Percentiles rank a stretch among this genome's conserved stretches.
Evolutionary conservation across 202 grass and related monocot species (phyloP).

Genomic region (Dendrocalamus latiflorus): DNA sequence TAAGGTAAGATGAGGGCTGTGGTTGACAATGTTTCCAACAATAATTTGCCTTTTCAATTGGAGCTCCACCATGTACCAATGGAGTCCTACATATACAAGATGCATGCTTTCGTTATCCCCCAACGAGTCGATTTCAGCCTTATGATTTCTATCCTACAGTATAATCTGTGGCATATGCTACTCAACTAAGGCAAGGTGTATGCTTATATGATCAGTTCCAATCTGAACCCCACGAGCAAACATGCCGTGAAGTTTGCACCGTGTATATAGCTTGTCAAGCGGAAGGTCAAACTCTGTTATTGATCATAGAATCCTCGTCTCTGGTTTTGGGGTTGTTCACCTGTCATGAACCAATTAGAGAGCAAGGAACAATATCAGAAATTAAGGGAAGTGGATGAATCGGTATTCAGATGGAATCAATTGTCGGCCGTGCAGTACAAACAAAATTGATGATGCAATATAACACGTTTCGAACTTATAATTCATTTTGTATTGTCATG

Average conservation of each 20-base stretch:
- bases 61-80: not conserved
- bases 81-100: slow-evolving; percentile 30
- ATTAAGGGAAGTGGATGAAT: not conserved
- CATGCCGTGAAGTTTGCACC: not conserved
- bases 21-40: not conserved
- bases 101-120: not conserved
- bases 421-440: not conserved
- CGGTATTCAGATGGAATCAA: not conserved
- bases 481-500: not conserved
- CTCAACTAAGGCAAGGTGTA: slow-evolving; percentile 6
- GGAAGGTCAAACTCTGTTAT: slow-evolving; percentile 23
- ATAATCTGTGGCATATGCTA: slow-evolving; percentile 21
- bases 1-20: not conserved
- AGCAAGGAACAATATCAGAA: slow-evolving; percentile 9
- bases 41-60: not conserved
- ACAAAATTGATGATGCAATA: not conserved
- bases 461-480: not conserved
- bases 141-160: slow-evolving; percentile 38
- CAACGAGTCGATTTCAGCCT: not conserved
- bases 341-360: slow-evolving; percentile 27
- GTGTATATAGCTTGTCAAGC: slow-evolving; percentile 18
- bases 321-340: slow-evolving; percentile 47
- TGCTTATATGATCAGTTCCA: not conserved
- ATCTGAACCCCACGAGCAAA: not conserved
- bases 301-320: slow-evolving; percentile 67